Conservation (phyloP, 441 rosid species). For the Macaranga tanarius region DNA sequence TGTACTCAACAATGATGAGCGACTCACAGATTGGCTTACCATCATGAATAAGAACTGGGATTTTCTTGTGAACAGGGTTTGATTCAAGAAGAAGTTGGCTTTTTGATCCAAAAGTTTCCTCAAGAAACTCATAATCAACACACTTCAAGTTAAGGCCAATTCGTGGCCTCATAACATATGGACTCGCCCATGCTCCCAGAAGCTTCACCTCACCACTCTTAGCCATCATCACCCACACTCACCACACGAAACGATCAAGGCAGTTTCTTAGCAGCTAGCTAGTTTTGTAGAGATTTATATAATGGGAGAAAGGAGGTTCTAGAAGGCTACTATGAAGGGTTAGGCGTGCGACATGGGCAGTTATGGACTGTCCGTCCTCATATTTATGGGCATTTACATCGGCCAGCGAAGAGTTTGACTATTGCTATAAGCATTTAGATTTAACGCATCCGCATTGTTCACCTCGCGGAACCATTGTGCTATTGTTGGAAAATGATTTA, state of each 20-base stretch:
- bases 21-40: slow-evolving; percentile 68
- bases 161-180: slow-evolving; percentile 61
- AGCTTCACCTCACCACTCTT: slow-evolving; percentile 47
- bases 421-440: no score
- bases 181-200: slow-evolving; percentile 72
- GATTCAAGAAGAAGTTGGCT: slow-evolving; percentile 66
- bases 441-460: no score
- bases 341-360: no score
- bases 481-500: no score
- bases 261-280: no score
- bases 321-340: not conserved
- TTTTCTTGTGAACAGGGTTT: slow-evolving; percentile 78
- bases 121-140: slow-evolving; percentile 52
- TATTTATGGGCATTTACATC: no score
- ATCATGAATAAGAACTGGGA: slow-evolving; percentile 68
- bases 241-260: no score
- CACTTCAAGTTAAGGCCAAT: slow-evolving; percentile 69
- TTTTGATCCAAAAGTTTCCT: slow-evolving; percentile 51
- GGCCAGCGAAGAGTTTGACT: no score
- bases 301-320: not conserved
- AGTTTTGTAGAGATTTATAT: no score
- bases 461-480: no score
- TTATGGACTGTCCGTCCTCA: no score
- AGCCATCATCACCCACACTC: slow-evolving; percentile 32
- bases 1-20: slow-evolving; percentile 62